Percentiles rank a stretch among this genome's conserved stretches.
These are phyloP conservation scores for Diaporthe ampelina DNA, from an alignment of 2,329 filamentous ascomycete genomes.

Conservation along the genomic window DNA sequence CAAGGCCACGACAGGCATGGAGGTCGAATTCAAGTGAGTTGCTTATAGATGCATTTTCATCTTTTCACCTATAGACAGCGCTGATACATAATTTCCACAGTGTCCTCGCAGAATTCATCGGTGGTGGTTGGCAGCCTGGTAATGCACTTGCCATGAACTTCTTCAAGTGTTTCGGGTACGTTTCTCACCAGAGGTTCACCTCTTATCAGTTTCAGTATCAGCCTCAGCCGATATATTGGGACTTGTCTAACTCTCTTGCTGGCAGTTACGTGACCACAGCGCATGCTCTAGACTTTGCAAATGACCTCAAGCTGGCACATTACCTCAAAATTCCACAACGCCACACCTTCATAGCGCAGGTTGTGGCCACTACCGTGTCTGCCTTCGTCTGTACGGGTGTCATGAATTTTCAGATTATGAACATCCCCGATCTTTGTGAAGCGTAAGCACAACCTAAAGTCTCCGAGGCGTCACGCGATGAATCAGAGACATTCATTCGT, in stretches of 20 bases:
- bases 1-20: constrained; percentile 57
- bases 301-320: constrained; percentile 50
- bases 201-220: no score
- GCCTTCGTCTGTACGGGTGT: constrained; percentile 65
- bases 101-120: constrained; percentile 62
- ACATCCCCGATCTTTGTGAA: constrained; percentile 61
- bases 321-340: constrained; percentile 74
- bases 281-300: constrained; percentile 63
- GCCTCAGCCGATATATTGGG: constrained; percentile 42
- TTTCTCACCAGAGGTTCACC: not conserved
- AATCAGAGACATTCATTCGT: not conserved
- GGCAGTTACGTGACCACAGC: constrained; percentile 55
- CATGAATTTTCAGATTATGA: constrained; percentile 61
- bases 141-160: constrained; percentile 62
- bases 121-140: constrained; percentile 56
- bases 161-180: constrained; percentile 54
- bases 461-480: constrained; percentile 57
- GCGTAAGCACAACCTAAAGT: constrained; percentile 50
- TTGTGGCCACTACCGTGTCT: constrained; percentile 68
- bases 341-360: constrained; percentile 71
- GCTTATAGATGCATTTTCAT: not conserved
- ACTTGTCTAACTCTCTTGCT: constrained; percentile 30
- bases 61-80: not conserved
- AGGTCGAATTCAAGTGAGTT: constrained; percentile 54
- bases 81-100: not conserved